Evolutionary conservation across 257 asterid genomes (phyloP).

Genomic region (Ilex aquifolium): DNA sequence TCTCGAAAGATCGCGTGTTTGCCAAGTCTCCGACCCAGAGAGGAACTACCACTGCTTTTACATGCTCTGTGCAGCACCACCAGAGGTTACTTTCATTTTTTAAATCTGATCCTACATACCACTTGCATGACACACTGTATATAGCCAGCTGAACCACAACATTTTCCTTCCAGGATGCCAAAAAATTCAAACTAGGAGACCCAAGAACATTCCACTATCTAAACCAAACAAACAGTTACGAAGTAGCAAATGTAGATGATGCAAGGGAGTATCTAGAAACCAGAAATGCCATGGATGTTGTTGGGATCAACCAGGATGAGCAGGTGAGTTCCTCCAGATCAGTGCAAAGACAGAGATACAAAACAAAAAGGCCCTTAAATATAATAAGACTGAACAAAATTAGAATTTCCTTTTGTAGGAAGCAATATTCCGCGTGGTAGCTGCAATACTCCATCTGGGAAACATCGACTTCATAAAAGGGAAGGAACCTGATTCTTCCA

Average conservation of each 20-base stretch:
- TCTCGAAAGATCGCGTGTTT: constrained; percentile 92
- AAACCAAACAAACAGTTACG: constrained; percentile 78
- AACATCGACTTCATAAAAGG: constrained; percentile 77
- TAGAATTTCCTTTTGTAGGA: constrained; percentile 37
- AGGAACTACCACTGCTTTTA: constrained; percentile 95
- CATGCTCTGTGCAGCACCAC: constrained; percentile 96
- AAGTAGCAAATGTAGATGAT: constrained; percentile 82
- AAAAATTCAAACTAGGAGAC: constrained; percentile 70
- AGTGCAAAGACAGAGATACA: no score
- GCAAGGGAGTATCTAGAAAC: constrained; percentile 90
- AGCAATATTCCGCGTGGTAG: constrained; percentile 89
- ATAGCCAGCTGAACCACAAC: background rate
- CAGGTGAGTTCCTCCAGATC: constrained; percentile 43
- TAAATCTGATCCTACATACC: background rate
- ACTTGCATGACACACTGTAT: background rate
- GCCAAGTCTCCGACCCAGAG: constrained; percentile 94
- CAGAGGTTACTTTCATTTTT: constrained; percentile 59
- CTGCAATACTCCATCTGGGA: constrained; percentile 94
- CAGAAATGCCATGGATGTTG: constrained; percentile 93
- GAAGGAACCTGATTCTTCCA: constrained; percentile 73
- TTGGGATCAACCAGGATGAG: constrained; percentile 87
- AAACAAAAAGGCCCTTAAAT: background rate
- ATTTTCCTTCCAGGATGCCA: constrained; percentile 46
- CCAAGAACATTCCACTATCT: constrained; percentile 81
- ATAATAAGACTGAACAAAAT: background rate